Evolutionary conservation across 2,329 filamentous ascomycete species (phyloP).

Genomic region (Diplodia corticola): DNA sequence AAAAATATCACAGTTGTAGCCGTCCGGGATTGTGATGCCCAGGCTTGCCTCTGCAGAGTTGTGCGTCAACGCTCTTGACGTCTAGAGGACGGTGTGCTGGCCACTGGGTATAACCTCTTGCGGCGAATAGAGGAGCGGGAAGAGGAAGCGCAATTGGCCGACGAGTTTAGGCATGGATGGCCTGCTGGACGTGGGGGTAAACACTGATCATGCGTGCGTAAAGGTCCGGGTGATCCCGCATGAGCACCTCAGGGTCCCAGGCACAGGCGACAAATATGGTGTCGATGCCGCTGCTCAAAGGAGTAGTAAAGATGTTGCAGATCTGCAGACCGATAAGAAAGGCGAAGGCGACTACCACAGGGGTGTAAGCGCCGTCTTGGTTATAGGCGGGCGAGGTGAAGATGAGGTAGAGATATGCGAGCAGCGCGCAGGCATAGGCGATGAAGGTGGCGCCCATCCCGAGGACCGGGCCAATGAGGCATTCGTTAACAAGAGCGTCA

Average conservation of each 20-base stretch:
- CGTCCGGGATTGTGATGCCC: background rate
- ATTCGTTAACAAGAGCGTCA: conserved; percentile 87
- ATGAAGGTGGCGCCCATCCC: conserved; percentile 81
- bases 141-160: background rate
- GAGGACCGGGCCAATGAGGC: conserved; percentile 63
- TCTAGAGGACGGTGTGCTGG: background rate
- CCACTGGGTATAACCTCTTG: too few species aligned
- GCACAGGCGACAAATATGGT: conserved; percentile 83
- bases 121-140: too few species aligned
- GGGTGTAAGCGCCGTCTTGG: conserved; percentile 63
- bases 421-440: conserved; percentile 75
- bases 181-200: conserved; percentile 80
- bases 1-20: background rate
- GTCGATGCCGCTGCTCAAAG: conserved; percentile 83
- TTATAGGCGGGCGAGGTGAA: conserved; percentile 84
- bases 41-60: background rate
- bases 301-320: conserved; percentile 84
- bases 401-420: conserved; percentile 83
- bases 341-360: conserved; percentile 77
- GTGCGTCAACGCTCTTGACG: background rate
- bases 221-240: conserved; percentile 77
- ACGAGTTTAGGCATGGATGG: conserved; percentile 59
- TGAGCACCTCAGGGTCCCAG: conserved; percentile 70
- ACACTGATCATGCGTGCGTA: conserved; percentile 77
- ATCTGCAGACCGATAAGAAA: conserved; percentile 92